Base-by-base conservation (phyloP, 1,139 yeast genomes). In the Spencermartinsiella ligniputridi region DNA sequence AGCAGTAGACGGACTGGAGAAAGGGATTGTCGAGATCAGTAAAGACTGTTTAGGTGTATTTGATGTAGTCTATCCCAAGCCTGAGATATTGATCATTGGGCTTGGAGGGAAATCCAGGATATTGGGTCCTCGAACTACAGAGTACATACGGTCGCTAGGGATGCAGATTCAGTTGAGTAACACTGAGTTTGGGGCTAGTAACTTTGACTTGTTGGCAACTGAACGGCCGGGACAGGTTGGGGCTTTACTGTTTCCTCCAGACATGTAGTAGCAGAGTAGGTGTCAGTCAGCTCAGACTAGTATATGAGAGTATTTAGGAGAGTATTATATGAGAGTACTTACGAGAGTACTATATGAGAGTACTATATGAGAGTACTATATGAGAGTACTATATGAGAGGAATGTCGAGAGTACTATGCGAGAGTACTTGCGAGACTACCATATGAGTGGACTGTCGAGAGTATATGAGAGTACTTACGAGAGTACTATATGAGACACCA, bases 141-240 rank as follows among this genome's bases (percentile, higher is more conserved):
- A 67, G 40, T 66, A 63, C 49, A 70, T 86, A 43, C 71, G 75
- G 15, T 62, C 69, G 1, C 64, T 82, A 46, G 95, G 95, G 0
- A 78, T 84, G 24, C 83, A 80, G 57, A 63, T 81, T 19, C 94
- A 86, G 54, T 69, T 81, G 2, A 77, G 87, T 30, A 84, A 80
- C 56, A 80, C 87, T 1, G 59, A 64, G 51, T 79, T 78, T 54
- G 87, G 89, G 0, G 92, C 87, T 3, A 76, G 78, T 50, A 79
- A 76, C 49, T 87, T 77, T 64, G 94, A 86, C 56, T 65, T 86
- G 41, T 66, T 86, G 48, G 88, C 94, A 3, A 84, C 92, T 0
- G 95, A 87, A 57, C 70, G 95, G 52, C 89, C 94, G 0, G 70
- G 73, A 24, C 79, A 78, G 22, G 78, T 86, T 21, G 88, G 81